phyloP scores from a whole-genome alignment of 352 stramenopile species.

The Globisporangium canariense region DNA sequence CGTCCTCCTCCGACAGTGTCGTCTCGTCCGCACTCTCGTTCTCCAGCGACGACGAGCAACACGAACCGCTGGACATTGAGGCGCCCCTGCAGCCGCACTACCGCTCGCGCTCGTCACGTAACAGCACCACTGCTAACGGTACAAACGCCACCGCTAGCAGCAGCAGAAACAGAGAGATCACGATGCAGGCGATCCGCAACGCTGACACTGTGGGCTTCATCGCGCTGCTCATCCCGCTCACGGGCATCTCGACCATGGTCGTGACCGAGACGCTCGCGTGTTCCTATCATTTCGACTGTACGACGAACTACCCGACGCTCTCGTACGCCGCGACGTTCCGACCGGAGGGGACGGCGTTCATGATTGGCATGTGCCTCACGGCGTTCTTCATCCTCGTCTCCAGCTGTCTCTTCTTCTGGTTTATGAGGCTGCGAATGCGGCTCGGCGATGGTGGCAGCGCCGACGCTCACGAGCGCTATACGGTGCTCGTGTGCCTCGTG shows the following conservation, averaged over 20 bases:
- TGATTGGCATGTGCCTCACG: constrained; percentile 74
- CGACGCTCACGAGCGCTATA: constrained; percentile 5
- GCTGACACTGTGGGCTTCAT: constrained; percentile 63
- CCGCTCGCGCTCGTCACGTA: background rate
- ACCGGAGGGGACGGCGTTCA: constrained; percentile 67
- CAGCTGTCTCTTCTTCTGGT: constrained; percentile 66
- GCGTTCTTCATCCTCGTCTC: constrained; percentile 66
- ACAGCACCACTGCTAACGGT: background rate
- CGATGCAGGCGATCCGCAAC: constrained; percentile 21
- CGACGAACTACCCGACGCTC: constrained; percentile 71
- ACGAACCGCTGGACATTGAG: background rate
- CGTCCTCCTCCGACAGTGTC: constrained; percentile 8
- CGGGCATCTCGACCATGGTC: constrained; percentile 72
- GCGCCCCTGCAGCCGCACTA: constrained; percentile 9
- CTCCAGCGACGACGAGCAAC: constrained; percentile 8
- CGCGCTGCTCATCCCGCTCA: constrained; percentile 68
- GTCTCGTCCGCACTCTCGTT: constrained; percentile 17
- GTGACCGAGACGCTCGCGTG: constrained; percentile 69
- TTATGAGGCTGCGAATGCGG: constrained; percentile 28
- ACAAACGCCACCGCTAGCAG: background rate
- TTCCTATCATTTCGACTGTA: constrained; percentile 68
- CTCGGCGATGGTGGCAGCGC: constrained; percentile 13
- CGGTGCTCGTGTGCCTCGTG: constrained; percentile 24
- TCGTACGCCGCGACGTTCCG: constrained; percentile 82
- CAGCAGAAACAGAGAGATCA: constrained; percentile 3